Evolutionary conservation across 495 filamentous ascomycete genomes (phyloP).

Genomic region (Penicillium cosmopolitanum): DNA sequence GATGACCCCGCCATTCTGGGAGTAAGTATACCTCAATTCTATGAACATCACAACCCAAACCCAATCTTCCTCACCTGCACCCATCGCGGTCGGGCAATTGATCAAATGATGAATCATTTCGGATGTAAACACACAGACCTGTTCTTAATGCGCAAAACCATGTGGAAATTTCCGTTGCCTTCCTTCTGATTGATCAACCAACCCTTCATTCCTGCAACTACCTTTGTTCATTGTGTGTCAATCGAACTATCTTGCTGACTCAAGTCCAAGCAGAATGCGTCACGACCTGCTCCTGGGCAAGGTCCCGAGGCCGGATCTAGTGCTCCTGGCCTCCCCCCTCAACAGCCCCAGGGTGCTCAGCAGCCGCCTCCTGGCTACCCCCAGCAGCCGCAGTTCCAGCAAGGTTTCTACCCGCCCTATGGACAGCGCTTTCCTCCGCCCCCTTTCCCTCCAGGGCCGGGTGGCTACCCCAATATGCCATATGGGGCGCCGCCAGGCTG

Average conservation of each 20-base stretch:
- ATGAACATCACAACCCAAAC: not conserved
- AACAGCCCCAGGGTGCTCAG: constrained; percentile 46
- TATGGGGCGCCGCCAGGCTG: constrained; percentile 73
- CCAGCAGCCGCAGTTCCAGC: constrained; percentile 53
- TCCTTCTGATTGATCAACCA: constrained; percentile 79
- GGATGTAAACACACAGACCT: constrained; percentile 62
- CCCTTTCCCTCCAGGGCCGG: constrained; percentile 54
- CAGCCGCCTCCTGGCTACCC: constrained; percentile 52
- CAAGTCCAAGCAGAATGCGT: constrained; percentile 40
- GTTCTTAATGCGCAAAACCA: constrained; percentile 83
- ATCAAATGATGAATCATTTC: constrained; percentile 66
- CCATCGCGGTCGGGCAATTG: constrained; percentile 27
- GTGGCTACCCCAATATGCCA: constrained; percentile 57
- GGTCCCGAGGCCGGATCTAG: constrained; percentile 33
- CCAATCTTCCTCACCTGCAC: constrained; percentile 2
- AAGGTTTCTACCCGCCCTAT: constrained; percentile 53
- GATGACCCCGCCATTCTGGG: constrained; percentile 97
- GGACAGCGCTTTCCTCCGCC: constrained; percentile 60
- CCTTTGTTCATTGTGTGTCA: constrained; percentile 5
- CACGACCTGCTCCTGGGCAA: constrained; percentile 31
- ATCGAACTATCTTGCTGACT: constrained; percentile 29
- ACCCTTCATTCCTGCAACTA: constrained; percentile 1
- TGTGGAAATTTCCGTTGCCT: constrained; percentile 99
- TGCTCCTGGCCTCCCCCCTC: constrained; percentile 45
- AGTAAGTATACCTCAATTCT: constrained; percentile 65